Base-by-base conservation (phyloP, 1,284 basidiomycete species). In the Puccinia triticina region DNA sequence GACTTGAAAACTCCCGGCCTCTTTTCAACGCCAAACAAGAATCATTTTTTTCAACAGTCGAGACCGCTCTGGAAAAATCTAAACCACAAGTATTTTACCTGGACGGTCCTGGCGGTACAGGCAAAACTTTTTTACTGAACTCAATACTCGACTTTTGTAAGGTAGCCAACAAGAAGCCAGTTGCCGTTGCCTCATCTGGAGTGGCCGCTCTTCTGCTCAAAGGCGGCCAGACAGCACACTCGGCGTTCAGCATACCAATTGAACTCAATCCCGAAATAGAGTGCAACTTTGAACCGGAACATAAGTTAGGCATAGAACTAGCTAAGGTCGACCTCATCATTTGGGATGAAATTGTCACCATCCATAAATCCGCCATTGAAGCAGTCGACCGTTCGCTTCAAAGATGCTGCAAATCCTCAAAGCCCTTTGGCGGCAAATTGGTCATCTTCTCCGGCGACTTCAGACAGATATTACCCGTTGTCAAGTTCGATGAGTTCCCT, bases 61-160 rank as follows among this genome's bases (percentile, higher is more conserved):
- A n/a, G n/a, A n/a, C n/a, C n/a, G n/a, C 88, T 88, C 1, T 87
- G 89, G 0, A 88, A 85, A 77, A 85, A 88, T 0, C 84, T 89
- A 37, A 32, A 7, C n/a, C n/a, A n/a, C n/a, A n/a, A n/a, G n/a
- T n/a, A n/a, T 64, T 64, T 64, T 29, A 64, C 11, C 7, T 53
- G 11, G 84, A 89, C 81, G 89, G 89, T 66, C 85, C 87, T 43
- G 89, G 88, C 69, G 89, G 89, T 0, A 88, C 87, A 83, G 89
- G 89, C 1, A 91, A 90, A 83, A 90, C 89, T n/a, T n/a, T n/a
- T n/a, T n/a, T n/a, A n/a, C n/a, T n/a, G n/a, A n/a, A n/a, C n/a
- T n/a, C n/a, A n/a, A 82, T 90, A 57, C 87, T 87, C 79, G 66
- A 85, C 76, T 55, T 82, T 7, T 32, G 90, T 3, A 84, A 86